Percentiles rank a stretch among this genome's conserved stretches.
phyloP scores from a whole-genome alignment of 176 grass and related monocot species.

The Themeda triandra region DNA sequence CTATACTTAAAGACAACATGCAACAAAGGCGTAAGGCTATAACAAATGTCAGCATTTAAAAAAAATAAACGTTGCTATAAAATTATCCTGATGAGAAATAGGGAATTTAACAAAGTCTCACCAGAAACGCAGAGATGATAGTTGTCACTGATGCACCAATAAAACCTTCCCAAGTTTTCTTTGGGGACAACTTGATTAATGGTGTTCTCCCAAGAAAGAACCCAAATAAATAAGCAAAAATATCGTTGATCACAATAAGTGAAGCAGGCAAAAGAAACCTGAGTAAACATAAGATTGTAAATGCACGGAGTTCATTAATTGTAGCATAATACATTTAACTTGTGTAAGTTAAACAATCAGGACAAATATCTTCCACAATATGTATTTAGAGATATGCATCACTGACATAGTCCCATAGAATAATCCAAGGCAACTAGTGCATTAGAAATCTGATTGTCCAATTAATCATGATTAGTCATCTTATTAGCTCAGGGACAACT shows the following conservation, averaged over 20 bases:
- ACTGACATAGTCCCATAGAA: neutral
- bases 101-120: conserved; percentile 31
- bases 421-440: neutral
- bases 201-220: conserved; percentile 98
- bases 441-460: neutral
- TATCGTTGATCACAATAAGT: conserved; percentile 95
- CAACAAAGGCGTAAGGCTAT: neutral
- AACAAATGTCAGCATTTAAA: neutral
- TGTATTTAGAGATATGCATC: neutral
- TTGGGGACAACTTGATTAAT: conserved; percentile 97
- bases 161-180: conserved; percentile 99
- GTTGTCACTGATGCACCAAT: conserved; percentile 97
- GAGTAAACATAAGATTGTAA: conserved; percentile 27
- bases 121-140: conserved; percentile 91
- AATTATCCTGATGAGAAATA: neutral
- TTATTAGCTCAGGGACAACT: neutral
- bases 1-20: neutral
- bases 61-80: neutral
- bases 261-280: conserved; percentile 99
- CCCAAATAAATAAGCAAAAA: conserved; percentile 95
- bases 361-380: neutral
- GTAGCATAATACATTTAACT: neutral
- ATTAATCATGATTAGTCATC: neutral
- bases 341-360: neutral
- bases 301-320: conserved; percentile 7